phyloP scores from a whole-genome alignment of 345 rosid species.

The Eutrema japonicum region DNA sequence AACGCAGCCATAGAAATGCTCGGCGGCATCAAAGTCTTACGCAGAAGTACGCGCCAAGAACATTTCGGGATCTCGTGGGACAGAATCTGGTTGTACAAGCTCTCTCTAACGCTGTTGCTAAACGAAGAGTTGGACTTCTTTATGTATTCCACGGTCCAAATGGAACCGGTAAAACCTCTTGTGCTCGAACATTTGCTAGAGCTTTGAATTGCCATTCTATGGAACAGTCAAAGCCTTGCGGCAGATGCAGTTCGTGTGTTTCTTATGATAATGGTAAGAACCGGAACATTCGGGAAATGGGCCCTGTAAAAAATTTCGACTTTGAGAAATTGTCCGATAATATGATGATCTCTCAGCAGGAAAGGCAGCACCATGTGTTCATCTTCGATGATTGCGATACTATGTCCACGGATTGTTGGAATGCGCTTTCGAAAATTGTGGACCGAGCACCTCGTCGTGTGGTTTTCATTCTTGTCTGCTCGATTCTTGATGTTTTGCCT shows the following conservation, averaged over 20 bases:
- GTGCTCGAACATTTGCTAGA: conserved; percentile 88
- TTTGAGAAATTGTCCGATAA: conserved; percentile 66
- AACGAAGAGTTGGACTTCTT: conserved; percentile 80
- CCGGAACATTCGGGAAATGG: conserved; percentile 72
- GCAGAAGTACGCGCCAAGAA: conserved; percentile 81
- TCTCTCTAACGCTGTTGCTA: conserved; percentile 76
- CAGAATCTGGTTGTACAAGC: conserved; percentile 90
- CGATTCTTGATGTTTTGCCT: conserved; percentile 90
- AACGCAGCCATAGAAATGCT: conserved; percentile 43
- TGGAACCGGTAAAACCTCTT: conserved; percentile 95
- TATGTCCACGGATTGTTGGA: conserved; percentile 81
- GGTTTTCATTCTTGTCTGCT: conserved; percentile 81
- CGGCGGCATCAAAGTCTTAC: conserved; percentile 77
- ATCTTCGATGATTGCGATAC: conserved; percentile 89
- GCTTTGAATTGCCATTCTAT: conserved; percentile 87
- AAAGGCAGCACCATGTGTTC: conserved; percentile 62
- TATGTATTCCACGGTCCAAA: conserved; percentile 95
- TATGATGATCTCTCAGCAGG: conserved; percentile 56
- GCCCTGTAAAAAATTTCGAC: conserved; percentile 78
- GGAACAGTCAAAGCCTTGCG: conserved; percentile 82
- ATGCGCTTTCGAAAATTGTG: conserved; percentile 74
- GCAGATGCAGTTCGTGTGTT: conserved; percentile 74
- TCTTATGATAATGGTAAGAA: conserved; percentile 76
- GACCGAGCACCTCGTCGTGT: conserved; percentile 81
- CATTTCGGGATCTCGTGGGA: conserved; percentile 79